Percentiles rank a stretch among this genome's conserved stretches.
Conservation (phyloP, 139 green algal species). For the Ostreobium quekettii region DNA sequence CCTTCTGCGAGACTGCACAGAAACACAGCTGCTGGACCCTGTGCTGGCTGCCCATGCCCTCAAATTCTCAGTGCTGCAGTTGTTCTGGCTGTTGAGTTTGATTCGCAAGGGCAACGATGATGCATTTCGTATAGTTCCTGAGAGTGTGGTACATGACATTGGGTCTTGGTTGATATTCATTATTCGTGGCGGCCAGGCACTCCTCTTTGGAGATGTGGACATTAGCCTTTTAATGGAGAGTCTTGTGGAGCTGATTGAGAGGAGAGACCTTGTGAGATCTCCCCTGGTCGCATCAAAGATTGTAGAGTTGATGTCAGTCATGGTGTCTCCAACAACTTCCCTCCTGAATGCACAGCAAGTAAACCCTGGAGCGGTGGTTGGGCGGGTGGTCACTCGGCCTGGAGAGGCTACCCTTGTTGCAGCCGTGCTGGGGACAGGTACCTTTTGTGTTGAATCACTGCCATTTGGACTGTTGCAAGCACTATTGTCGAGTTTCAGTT, state of each 20-base stretch:
- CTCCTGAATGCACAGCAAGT: too few species aligned
- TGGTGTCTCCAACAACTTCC: background rate
- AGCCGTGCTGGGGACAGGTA: slow-evolving; percentile 46
- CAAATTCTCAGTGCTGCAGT: background rate
- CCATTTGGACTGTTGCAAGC: background rate
- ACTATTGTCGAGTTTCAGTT: too few species aligned
- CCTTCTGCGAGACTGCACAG: background rate
- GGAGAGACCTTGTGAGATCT: background rate
- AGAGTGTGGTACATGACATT: background rate
- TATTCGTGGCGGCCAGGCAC: background rate
- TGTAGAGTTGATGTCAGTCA: background rate
- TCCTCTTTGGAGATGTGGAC: background rate
- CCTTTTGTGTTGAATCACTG: slow-evolving; percentile 17
- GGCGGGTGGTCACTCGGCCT: slow-evolving; percentile 3
- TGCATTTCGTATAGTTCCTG: background rate
- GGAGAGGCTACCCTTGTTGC: slow-evolving; percentile 59
- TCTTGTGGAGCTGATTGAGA: slow-evolving; percentile 2
- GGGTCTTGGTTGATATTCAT: background rate
- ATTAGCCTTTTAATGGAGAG: background rate
- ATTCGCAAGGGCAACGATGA: background rate
- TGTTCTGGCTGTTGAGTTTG: background rate
- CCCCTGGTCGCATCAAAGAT: background rate
- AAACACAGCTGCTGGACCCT: background rate
- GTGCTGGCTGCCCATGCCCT: background rate
- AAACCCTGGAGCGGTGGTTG: too few species aligned